Base-by-base conservation (phyloP, 345 rosid species). In the Eucalyptus urophylla region DNA sequence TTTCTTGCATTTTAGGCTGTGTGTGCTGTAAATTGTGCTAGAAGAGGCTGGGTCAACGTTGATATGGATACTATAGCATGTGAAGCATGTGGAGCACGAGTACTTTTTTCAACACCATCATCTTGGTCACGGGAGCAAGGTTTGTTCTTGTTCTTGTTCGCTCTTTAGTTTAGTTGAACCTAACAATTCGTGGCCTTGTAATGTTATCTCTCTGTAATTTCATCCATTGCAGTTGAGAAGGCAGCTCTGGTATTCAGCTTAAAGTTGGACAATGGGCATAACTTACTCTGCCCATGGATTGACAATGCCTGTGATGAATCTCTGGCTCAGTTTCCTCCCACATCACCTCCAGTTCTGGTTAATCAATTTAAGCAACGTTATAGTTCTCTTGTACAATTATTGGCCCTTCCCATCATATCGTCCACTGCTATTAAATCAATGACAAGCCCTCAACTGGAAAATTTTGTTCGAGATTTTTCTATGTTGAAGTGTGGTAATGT, bases 101-200 rank as follows among this genome's bases (percentile, higher is more conserved):
- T 97, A 86, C 95, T 93, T 49, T 95, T 98, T 87, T 92, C 99
- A 86, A 94, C 97, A 51, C 97, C 99, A 33, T 91, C 97, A 60
- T 95, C 98, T 87, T 98, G 99, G 99, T 90, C 95, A 27, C 95
- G 92, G 88, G 95, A 95, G 88, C 99, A 98, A 97, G 99, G 99
- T 90, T 49, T 92, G 87, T 90, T 51, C 72, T 80, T 86, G 86
- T 91, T 88, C 90, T 44, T 45, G 89, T 83, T 56, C 49, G 44
- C 60, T 51, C 49, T 89, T 60, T 88, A 29, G 72, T 87, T 93
- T 58, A 86, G 49, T 83, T 89, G 87, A 45, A 87, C 87, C 65
- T 58, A 76, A 19, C 83, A 76, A 19, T 76, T 76, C 11, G 14
- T 76, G 45, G 47, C 83, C 47, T 76, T 76, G 83, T 76, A 76